These are phyloP conservation scores for Solanum chilense DNA, from an alignment of 257 asterid species.

Conservation along the genomic window DNA sequence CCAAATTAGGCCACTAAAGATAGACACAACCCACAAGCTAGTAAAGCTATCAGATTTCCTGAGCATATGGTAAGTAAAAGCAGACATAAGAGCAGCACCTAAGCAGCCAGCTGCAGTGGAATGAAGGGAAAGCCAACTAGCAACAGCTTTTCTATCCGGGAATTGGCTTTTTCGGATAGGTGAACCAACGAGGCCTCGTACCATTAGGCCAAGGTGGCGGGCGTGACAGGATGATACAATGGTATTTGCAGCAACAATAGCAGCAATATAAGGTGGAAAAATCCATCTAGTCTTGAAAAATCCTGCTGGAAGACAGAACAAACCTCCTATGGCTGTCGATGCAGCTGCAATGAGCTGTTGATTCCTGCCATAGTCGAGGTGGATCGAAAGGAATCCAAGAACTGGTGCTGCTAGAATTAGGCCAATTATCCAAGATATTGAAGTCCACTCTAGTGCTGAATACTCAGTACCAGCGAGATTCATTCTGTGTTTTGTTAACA, in stretches of 20 bases:
- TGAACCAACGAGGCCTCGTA: constrained; percentile 58
- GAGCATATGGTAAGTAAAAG: constrained; percentile 65
- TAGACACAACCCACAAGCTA: constrained; percentile 75
- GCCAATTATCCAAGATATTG: constrained; percentile 72
- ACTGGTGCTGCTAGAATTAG: constrained; percentile 62
- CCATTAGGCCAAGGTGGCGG: constrained; percentile 73
- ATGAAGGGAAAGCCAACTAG: constrained; percentile 63
- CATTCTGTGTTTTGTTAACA: constrained; percentile 35
- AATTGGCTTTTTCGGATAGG: constrained; percentile 29
- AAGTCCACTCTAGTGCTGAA: constrained; percentile 72
- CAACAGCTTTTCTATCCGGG: constrained; percentile 37
- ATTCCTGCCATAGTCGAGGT: constrained; percentile 51
- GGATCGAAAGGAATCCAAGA: constrained; percentile 44
- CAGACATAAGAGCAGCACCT: constrained; percentile 63
- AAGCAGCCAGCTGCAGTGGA: constrained; percentile 68
- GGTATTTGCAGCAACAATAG: constrained; percentile 61
- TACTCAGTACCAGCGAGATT: constrained; percentile 27
- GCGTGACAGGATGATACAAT: constrained; percentile 53
- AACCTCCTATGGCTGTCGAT: constrained; percentile 67
- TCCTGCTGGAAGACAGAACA: constrained; percentile 89
- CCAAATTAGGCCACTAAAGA: constrained; percentile 85
- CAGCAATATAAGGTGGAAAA: constrained; percentile 67
- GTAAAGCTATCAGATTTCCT: constrained; percentile 55
- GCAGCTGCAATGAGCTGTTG: constrained; percentile 65
- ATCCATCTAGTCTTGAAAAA: constrained; percentile 66